These are phyloP conservation scores for Platismatia glauca DNA, from an alignment of 495 filamentous ascomycete species.

Conservation along the genomic window DNA sequence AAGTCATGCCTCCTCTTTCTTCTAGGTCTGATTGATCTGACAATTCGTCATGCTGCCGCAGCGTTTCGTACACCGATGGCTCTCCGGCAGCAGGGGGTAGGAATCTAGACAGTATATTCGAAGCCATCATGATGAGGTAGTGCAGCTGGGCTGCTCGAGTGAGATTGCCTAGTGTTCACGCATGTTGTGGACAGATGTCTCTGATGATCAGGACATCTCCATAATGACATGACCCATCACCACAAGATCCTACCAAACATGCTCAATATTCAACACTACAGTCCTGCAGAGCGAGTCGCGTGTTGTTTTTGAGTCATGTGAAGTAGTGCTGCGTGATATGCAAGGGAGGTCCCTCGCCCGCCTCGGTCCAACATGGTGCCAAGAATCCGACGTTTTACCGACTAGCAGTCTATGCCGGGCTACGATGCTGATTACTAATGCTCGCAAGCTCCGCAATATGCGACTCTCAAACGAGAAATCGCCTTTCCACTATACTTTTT, in stretches of 20 bases:
- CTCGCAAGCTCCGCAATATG: too few relatives aligned
- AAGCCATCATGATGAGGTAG: constrained; percentile 51
- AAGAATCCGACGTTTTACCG: not conserved
- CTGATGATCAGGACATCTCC: constrained; percentile 7
- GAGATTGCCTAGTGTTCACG: constrained; percentile 7
- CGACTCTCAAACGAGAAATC: too few relatives aligned
- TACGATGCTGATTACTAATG: too few relatives aligned
- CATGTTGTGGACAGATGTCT: constrained; percentile 13
- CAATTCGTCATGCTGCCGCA: constrained; percentile 51
- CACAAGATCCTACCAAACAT: not conserved
- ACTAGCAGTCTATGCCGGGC: too few relatives aligned
- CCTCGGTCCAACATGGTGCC: not conserved
- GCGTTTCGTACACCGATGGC: constrained; percentile 63
- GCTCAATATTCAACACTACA: not conserved
- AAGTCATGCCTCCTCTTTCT: constrained; percentile 54
- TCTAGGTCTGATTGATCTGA: constrained; percentile 56
- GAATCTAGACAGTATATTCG: constrained; percentile 67
- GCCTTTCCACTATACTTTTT: too few relatives aligned
- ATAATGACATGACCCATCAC: not conserved
- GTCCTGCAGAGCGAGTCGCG: not conserved
- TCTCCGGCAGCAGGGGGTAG: constrained; percentile 52
- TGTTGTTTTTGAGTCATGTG: not conserved
- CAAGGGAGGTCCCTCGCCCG: too few relatives aligned
- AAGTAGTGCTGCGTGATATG: not conserved
- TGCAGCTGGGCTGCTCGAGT: not conserved